Conservation (phyloP, 176 grass and related monocot species). For the Avena atlantica region DNA sequence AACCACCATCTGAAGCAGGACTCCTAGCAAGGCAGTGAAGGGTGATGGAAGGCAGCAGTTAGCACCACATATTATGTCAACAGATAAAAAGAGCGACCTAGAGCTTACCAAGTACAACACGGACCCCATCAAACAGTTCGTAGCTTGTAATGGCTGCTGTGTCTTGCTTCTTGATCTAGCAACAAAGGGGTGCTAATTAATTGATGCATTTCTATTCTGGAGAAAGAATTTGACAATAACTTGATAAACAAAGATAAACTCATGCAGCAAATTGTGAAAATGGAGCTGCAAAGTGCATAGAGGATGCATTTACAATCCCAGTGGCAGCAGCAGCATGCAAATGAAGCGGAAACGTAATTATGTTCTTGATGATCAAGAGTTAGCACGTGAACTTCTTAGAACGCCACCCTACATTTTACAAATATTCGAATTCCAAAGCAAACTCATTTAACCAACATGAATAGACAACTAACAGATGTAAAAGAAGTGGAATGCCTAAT, state of each 20-base stretch:
- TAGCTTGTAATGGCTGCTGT: slow-evolving; percentile 53
- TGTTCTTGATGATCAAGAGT: not conserved
- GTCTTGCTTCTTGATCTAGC: slow-evolving; percentile 65
- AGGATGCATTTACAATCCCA: slow-evolving; percentile 8
- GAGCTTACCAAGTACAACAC: slow-evolving; percentile 64
- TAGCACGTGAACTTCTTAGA: not conserved
- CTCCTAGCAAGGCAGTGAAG: slow-evolving; percentile 51
- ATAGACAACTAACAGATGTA: not conserved
- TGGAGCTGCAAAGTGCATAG: not conserved
- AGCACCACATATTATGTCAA: slow-evolving; percentile 11
- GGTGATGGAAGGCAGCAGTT: slow-evolving; percentile 2
- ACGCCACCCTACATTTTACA: not conserved
- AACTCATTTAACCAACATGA: not conserved
- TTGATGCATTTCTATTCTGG: not conserved
- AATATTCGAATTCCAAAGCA: not conserved
- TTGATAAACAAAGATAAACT: not conserved
- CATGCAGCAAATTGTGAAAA: slow-evolving; percentile 5
- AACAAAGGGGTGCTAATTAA: slow-evolving; percentile 10
- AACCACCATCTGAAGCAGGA: slow-evolving; percentile 69
- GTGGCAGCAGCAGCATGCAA: not conserved
- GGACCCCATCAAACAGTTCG: slow-evolving; percentile 56
- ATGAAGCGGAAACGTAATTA: slow-evolving; percentile 18
- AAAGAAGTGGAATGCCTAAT: not conserved
- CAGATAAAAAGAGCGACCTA: slow-evolving; percentile 23
- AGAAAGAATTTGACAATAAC: not conserved